These are phyloP conservation scores for Babesia bovis DNA, from an alignment of 169 alveolate species.

Conservation along the genomic window DNA sequence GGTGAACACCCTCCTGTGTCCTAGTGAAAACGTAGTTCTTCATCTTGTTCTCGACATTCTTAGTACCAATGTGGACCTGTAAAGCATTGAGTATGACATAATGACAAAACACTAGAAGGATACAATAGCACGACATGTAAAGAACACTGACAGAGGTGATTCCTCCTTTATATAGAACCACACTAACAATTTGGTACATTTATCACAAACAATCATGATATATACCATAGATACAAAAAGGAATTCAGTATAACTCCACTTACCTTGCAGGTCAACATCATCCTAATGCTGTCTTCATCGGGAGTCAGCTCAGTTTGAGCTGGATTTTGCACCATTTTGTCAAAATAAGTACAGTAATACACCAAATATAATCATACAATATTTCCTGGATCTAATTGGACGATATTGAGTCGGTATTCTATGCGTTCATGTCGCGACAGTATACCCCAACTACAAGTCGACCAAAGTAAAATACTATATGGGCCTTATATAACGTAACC, in stretches of 20 bases:
- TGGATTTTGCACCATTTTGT: conserved; percentile 38
- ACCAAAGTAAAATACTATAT: background rate
- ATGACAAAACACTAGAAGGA: background rate
- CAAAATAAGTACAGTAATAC: background rate
- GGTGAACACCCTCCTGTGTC: conserved; percentile 95
- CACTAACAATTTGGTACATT: too few species aligned
- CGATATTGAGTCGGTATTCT: background rate
- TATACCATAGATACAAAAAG: too few species aligned
- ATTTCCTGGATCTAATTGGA: background rate
- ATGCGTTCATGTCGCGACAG: conserved; percentile 13
- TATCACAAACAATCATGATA: too few species aligned
- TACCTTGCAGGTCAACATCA: conserved; percentile 70
- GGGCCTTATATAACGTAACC: background rate
- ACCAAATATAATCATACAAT: background rate
- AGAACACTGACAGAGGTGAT: too few species aligned
- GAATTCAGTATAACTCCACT: background rate
- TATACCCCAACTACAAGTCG: conserved; percentile 21
- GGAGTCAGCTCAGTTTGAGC: conserved; percentile 58
- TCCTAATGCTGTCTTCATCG: conserved; percentile 69
- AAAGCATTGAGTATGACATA: background rate
- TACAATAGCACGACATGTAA: too few species aligned
- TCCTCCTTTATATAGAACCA: too few species aligned
- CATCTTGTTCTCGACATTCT: conserved; percentile 95
- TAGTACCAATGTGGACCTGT: conserved; percentile 95
- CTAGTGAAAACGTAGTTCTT: conserved; percentile 94